Conservation (phyloP, 108 stramenopile genomes). For the Aurantiochytrium sp. region DNA sequence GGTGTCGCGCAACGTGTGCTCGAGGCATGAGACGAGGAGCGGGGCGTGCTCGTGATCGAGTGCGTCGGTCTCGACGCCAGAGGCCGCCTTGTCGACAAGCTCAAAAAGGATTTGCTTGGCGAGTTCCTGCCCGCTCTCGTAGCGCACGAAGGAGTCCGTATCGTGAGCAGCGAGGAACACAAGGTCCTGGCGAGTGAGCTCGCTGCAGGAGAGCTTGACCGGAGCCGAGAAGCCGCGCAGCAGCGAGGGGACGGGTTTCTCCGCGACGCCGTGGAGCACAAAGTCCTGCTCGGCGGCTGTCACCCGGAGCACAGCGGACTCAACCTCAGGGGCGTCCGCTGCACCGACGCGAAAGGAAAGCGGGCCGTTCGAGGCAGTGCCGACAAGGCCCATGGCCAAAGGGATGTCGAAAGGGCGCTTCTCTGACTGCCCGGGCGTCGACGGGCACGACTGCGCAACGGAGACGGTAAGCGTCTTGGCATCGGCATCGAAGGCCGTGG, state of each 20-base stretch:
- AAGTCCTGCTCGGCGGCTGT: background rate
- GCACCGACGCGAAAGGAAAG: slow-evolving; percentile 74
- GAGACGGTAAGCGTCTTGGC: slow-evolving; percentile 51
- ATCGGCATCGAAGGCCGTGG: slow-evolving; percentile 55
- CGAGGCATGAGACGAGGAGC: background rate
- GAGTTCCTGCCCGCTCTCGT: slow-evolving; percentile 52
- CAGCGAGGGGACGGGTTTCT: slow-evolving; percentile 76
- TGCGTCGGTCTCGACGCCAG: background rate
- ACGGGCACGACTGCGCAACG: slow-evolving; percentile 58
- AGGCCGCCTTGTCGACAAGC: background rate
- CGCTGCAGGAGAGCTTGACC: slow-evolving; percentile 67
- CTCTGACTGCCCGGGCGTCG: slow-evolving; percentile 42
- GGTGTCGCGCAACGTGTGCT: background rate
- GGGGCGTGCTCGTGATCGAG: background rate
- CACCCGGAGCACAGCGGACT: slow-evolving; percentile 68
- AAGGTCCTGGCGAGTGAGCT: background rate
- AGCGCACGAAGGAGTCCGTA: slow-evolving; percentile 57
- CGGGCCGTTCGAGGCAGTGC: slow-evolving; percentile 70
- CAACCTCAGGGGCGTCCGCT: slow-evolving; percentile 72
- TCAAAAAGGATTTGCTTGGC: background rate
- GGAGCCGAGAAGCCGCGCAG: slow-evolving; percentile 89
- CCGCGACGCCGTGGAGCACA: slow-evolving; percentile 41
- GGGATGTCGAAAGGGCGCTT: slow-evolving; percentile 85
- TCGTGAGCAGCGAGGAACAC: slow-evolving; percentile 54
- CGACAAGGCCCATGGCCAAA: slow-evolving; percentile 79